Evolutionary conservation across 176 grass and related monocot genomes (phyloP), one percentile per base, ranked within the genome.

Genomic region (Zea mays): DNA sequence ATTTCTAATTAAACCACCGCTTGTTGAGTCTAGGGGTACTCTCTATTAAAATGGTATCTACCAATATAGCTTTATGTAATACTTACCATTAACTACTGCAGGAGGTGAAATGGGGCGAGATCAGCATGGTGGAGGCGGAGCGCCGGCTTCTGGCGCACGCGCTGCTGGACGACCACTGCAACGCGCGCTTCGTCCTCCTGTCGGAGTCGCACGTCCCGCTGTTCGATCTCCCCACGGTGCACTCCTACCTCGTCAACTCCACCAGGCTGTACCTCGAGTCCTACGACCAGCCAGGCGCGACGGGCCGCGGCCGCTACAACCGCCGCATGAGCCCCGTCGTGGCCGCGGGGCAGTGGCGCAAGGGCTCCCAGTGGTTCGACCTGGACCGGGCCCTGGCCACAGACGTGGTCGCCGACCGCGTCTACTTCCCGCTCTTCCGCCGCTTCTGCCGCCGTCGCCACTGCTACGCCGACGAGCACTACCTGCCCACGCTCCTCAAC

Each of bases 361-460:
- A 94, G 76, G 89, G 92, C 20, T 94, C 92, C 0, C 83, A 94
- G 58, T 94, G 92, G 92, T 94, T 94, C 14, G 92, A 94, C 42
- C 14, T 91, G 1, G 88, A 94, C 49, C 86, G 92, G 4, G 3
- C 3, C 2, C 66, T 94, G 10, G 83, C 92, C 2, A 8, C 38
- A 6, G 81, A 84, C 8, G 47, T 91, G 3, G 21, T 94, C 71
- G 65, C 77, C 10, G 89, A 94, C 33, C 10, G 16, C 20, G 27
- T 77, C 14, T 91, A 87, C 85, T 91, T 84, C 64, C 80, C 86
- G 1, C 35, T 91, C 3, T 94, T 91, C 79, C 43, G 20, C 11
- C 74, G 61, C 38, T 54, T 64, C 56, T 94, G 92, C 86, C 78
- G 12, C n/a, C 69, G n/a, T n/a, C n/a, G 61, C 56, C 86, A 65